These are phyloP conservation scores for Moesziomyces parantarcticus DNA, from an alignment of 1,284 basidiomycete genomes.

Conservation along the genomic window DNA sequence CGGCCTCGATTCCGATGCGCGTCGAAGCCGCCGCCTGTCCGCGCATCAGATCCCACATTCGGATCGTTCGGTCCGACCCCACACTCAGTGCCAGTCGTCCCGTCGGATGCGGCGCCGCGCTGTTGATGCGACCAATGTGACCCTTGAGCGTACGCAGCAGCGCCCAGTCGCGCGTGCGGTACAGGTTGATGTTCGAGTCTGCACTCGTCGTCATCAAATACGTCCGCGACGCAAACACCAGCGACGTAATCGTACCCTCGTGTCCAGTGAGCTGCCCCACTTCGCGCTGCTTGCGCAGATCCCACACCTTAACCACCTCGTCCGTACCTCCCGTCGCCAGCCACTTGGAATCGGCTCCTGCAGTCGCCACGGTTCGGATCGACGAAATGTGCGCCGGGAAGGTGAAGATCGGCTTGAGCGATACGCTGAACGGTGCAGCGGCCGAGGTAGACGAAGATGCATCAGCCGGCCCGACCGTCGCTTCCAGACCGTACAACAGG, in stretches of 20 bases:
- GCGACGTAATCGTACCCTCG: constrained; percentile 90
- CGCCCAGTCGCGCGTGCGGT: constrained; percentile 91
- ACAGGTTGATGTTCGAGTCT: constrained; percentile 80
- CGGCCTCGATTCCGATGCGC: constrained; percentile 71
- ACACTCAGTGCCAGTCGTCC: constrained; percentile 90
- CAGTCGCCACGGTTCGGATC: constrained; percentile 79
- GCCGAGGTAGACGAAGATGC: constrained; percentile 27
- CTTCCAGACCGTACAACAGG: constrained; percentile 88
- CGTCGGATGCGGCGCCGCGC: constrained; percentile 88
- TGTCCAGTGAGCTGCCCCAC: constrained; percentile 92
- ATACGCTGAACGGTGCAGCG: constrained; percentile 46
- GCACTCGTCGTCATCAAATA: constrained; percentile 90
- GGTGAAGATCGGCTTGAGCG: constrained; percentile 84
- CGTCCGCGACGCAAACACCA: constrained; percentile 86
- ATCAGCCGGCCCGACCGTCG: constrained; percentile 70
- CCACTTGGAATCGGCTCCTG: constrained; percentile 81
- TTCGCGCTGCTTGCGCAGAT: constrained; percentile 86
- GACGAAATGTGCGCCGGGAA: constrained; percentile 96
- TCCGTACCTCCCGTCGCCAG: constrained; percentile 92
- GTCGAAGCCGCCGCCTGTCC: constrained; percentile 88
- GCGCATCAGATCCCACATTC: constrained; percentile 99
- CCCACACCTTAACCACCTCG: constrained; percentile 98
- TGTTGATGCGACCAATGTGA: constrained; percentile 91
- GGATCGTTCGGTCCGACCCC: constrained; percentile 85
- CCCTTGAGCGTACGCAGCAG: constrained; percentile 88